A percentile compares a stretch with the other conserved stretches of the same genome.
These are phyloP conservation scores for Alternaria infectoria DNA, from an alignment of 2,329 filamentous ascomycete species.

Conservation along the genomic window DNA sequence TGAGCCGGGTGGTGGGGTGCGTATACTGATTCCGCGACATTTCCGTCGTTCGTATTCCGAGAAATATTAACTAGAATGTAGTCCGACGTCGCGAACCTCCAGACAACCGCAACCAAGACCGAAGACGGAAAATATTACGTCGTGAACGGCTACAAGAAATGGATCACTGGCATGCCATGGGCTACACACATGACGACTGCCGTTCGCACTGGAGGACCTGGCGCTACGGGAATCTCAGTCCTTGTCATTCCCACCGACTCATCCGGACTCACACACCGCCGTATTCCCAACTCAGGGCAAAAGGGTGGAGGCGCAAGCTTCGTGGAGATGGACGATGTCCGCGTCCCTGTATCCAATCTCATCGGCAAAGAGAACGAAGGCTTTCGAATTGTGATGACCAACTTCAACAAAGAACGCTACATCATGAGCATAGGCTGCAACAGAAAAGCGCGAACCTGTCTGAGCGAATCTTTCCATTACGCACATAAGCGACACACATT, in stretches of 20 bases:
- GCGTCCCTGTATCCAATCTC: conserved; percentile 61
- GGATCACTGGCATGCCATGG: conserved; percentile 69
- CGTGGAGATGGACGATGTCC: conserved; percentile 63
- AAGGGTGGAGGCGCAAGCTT: conserved; percentile 67
- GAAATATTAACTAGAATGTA: conserved; percentile 11
- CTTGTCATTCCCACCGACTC: conserved; percentile 62
- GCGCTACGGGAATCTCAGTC: conserved; percentile 62
- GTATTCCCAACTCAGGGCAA: conserved; percentile 70
- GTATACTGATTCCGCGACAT: too few species aligned
- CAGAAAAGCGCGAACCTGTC: conserved; percentile 63
- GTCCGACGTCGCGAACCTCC: conserved; percentile 69
- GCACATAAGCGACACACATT: conserved; percentile 63
- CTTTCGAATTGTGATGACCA: conserved; percentile 65
- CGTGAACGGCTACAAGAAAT: conserved; percentile 72
- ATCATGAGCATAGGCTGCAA: conserved; percentile 64
- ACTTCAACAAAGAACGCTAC: conserved; percentile 62
- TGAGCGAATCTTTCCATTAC: conserved; percentile 60
- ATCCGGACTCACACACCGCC: conserved; percentile 59
- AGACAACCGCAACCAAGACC: conserved; percentile 72
- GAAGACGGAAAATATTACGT: conserved; percentile 74
- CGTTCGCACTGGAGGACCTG: conserved; percentile 64
- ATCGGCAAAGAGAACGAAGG: conserved; percentile 62
- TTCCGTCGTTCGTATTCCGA: too few species aligned
- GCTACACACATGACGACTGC: conserved; percentile 68
- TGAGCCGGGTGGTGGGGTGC: conserved; percentile 56